Base-by-base conservation (phyloP, 192 early-diverging fungal species). In the Backusella luteola region DNA sequence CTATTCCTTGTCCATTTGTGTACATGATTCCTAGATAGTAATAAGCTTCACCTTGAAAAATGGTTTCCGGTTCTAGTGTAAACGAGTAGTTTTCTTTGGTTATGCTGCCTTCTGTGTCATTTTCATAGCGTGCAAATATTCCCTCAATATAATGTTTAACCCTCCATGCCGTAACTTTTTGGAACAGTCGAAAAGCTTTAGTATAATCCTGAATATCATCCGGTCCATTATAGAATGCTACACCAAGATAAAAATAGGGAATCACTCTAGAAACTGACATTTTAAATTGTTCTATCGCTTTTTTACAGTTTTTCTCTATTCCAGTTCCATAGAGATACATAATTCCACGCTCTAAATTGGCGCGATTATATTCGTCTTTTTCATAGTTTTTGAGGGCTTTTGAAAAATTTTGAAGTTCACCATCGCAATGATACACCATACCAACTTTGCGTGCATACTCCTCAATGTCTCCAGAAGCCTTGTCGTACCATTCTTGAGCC, bases 211-310 rank as follows among this genome's bases (percentile, higher is more conserved):
- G 7, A 1, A 23, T n/a, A 11, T 0, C 21, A 23, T 56, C 21
- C 8, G 19, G 53, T 19, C 46, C 46, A 49, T 49, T 49, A 5
- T n/a, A 23, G 2, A 9, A 26, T 23, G 9, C 9, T 3, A 56
- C 1, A 11, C 8, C 53, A 23, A 56, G 53, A 56, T 23, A 56
- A 52, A 6, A 52, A n/a, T n/a, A n/a, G n/a, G n/a, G 0, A 4
- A 6, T 6, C 19, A 0, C 1, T 52, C 3, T 1, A 44, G 15
- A 0, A 44, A 0, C 0, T n/a, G 4, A 3, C n/a, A 0, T 2
- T 2, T 23, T 9, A 2, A 56, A 56, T 7, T 9, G 23, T 23
- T 56, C 53, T 9, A 56, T 56, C 1, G 53, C 53, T 56, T 56
- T 56, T 56, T 56, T n/a, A 6, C 9, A 9, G 53, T 56, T 8